phyloP scores from a whole-genome alignment of 495 filamentous ascomycete species.

The Podospora didyma region DNA sequence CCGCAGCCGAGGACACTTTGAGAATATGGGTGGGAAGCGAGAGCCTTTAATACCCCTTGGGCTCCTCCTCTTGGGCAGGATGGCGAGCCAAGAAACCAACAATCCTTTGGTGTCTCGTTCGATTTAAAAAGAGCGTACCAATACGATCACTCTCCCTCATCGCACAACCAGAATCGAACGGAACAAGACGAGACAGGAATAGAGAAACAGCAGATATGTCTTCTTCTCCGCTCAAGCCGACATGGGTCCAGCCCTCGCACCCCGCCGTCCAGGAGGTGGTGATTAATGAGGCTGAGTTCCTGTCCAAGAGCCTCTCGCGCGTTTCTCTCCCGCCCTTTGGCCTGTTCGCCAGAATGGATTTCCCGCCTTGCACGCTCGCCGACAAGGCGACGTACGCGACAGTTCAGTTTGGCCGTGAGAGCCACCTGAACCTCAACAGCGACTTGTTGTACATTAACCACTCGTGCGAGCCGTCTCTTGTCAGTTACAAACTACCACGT shows the following conservation, averaged over 20 bases:
- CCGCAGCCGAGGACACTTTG: background rate
- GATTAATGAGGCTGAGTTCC: slow-evolving; percentile 47
- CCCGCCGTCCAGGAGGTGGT: slow-evolving; percentile 49
- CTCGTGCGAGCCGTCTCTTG: slow-evolving; percentile 62
- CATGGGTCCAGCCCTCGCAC: slow-evolving; percentile 52
- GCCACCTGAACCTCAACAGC: slow-evolving; percentile 69
- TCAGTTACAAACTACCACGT: no score
- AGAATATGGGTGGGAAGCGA: background rate
- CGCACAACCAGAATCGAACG: no score
- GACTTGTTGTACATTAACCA: slow-evolving; percentile 76
- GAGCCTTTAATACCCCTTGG: no score
- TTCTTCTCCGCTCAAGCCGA: no score
- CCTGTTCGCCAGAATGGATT: slow-evolving; percentile 50
- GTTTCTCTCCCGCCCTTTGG: slow-evolving; percentile 59
- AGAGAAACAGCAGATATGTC: no score
- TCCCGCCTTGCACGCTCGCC: slow-evolving; percentile 53
- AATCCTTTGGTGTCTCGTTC: no score
- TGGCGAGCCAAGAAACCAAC: no score
- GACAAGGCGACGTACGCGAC: slow-evolving; percentile 59
- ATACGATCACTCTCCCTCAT: no score
- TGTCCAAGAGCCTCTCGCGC: slow-evolving; percentile 57
- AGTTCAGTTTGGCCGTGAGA: slow-evolving; percentile 58
- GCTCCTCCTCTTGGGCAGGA: no score
- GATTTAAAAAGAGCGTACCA: no score
- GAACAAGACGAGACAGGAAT: no score